phyloP scores from a whole-genome alignment of 208 protist genomes.

The Novymonas esmeraldas region DNA sequence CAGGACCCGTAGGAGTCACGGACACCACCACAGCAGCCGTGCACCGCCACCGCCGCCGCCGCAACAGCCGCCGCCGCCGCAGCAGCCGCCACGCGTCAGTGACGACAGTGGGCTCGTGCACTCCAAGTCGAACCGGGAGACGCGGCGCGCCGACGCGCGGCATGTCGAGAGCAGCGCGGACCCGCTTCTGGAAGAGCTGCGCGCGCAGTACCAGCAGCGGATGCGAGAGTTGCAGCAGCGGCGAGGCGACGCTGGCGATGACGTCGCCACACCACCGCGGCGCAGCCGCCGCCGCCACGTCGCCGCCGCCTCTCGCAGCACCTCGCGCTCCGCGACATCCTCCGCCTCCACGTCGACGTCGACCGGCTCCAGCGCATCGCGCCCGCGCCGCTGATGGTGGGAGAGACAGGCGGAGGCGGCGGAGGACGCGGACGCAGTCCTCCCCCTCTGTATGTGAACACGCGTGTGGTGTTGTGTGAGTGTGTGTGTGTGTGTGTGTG shows the following conservation, averaged over 20 bases:
- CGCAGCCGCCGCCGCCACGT: neutral
- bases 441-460: neutral
- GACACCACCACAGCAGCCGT: constrained; percentile 1
- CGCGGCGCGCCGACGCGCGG: no score
- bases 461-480: no score
- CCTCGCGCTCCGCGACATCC: neutral
- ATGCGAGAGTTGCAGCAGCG: constrained; percentile 41
- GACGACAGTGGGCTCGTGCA: constrained; percentile 11
- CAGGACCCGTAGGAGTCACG: neutral
- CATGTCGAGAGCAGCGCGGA: no score
- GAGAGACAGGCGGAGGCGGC: neutral
- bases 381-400: neutral
- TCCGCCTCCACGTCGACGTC: neutral
- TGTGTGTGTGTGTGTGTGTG: no score
- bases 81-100: neutral
- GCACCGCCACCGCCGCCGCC: neutral
- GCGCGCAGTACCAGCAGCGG: constrained; percentile 48
- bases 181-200: constrained; percentile 48
- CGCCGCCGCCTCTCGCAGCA: neutral
- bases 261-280: neutral
- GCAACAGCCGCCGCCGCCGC: constrained; percentile 3
- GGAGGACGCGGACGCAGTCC: no score
- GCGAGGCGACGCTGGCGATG: neutral
- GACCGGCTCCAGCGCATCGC: neutral
- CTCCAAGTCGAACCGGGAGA: constrained; percentile 3